Conservation (phyloP, 2,329 filamentous ascomycete species). For the Neobulgaria alba region DNA sequence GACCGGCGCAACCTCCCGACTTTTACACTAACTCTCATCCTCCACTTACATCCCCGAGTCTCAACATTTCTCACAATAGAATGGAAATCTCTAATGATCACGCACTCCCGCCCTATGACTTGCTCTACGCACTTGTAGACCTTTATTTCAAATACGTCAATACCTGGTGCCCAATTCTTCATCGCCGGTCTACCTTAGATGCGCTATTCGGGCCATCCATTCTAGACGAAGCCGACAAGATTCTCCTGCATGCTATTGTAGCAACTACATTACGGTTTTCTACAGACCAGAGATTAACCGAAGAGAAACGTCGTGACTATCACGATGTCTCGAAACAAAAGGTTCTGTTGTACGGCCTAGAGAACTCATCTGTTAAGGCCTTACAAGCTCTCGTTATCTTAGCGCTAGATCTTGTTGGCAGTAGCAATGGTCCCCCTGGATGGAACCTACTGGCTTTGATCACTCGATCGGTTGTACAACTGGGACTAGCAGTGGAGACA, state of each 20-base stretch:
- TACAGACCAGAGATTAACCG: slow-evolving; percentile 63
- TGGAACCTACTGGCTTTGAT: slow-evolving; percentile 91
- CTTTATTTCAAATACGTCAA: slow-evolving; percentile 75
- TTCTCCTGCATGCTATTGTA: slow-evolving; percentile 81
- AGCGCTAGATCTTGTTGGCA: slow-evolving; percentile 75
- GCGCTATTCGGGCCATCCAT: slow-evolving; percentile 69
- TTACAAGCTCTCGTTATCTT: slow-evolving; percentile 82
- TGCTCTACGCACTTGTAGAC: slow-evolving; percentile 64
- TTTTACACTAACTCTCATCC: slow-evolving; percentile 23
- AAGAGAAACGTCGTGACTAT: slow-evolving; percentile 65
- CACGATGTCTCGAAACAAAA: slow-evolving; percentile 77
- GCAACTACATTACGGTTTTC: slow-evolving; percentile 82
- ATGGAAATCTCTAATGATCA: slow-evolving; percentile 46
- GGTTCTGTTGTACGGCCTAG: slow-evolving; percentile 78
- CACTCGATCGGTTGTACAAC: slow-evolving; percentile 77
- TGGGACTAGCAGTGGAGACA: slow-evolving; percentile 75
- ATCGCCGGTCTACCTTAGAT: slow-evolving; percentile 73
- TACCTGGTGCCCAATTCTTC: slow-evolving; percentile 83
- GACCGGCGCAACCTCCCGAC: slow-evolving; percentile 22
- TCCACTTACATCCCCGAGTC: slow-evolving; percentile 48
- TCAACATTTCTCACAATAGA: slow-evolving; percentile 42
- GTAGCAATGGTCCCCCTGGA: slow-evolving; percentile 80
- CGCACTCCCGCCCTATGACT: slow-evolving; percentile 65
- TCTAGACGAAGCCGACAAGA: slow-evolving; percentile 71
- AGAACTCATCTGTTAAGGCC: slow-evolving; percentile 82